phyloP scores from a whole-genome alignment of 2,329 filamentous ascomycete species.

The Ophiobolus disseminans region DNA sequence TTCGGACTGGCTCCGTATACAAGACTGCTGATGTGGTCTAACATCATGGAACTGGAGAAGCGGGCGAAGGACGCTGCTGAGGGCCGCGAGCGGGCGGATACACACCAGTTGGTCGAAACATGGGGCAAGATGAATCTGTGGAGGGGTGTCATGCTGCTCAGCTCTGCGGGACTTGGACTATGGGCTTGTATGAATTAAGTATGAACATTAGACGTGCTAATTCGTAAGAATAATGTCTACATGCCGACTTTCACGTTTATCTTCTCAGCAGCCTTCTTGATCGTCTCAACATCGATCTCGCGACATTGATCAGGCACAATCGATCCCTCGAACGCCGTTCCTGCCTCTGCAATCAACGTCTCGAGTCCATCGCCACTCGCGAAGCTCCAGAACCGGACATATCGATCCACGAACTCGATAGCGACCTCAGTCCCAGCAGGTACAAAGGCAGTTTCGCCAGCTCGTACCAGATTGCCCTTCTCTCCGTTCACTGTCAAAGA shows the following conservation, averaged over 20 bases:
- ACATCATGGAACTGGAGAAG: conserved; percentile 9
- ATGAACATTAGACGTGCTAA: not conserved
- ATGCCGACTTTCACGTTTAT: conserved; percentile 5
- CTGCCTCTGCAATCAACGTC: conserved; percentile 22
- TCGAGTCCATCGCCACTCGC: conserved; percentile 27
- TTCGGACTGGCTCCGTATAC: conserved; percentile 25
- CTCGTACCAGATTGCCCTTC: conserved; percentile 17
- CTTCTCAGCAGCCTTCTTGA: conserved; percentile 12
- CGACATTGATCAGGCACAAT: conserved; percentile 21
- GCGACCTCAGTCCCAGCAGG: conserved; percentile 21
- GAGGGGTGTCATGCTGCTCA: not conserved
- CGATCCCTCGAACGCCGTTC: conserved; percentile 18
- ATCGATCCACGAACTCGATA: conserved; percentile 22
- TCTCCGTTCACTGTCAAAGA: conserved; percentile 13
- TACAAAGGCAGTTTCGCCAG: conserved; percentile 25
- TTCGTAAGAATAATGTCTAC: not conserved
- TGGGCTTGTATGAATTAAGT: not conserved
- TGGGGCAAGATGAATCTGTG: not conserved
- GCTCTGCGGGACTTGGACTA: not conserved
- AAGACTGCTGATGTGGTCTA: conserved; percentile 14
- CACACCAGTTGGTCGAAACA: not conserved
- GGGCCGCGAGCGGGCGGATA: not conserved
- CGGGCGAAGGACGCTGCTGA: conserved; percentile 10
- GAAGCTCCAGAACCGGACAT: conserved; percentile 27
- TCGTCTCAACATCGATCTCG: conserved; percentile 2